These are phyloP conservation scores for Ophiostoma tasmaniense DNA, from an alignment of 2,329 filamentous ascomycete genomes.

Conservation along the genomic window DNA sequence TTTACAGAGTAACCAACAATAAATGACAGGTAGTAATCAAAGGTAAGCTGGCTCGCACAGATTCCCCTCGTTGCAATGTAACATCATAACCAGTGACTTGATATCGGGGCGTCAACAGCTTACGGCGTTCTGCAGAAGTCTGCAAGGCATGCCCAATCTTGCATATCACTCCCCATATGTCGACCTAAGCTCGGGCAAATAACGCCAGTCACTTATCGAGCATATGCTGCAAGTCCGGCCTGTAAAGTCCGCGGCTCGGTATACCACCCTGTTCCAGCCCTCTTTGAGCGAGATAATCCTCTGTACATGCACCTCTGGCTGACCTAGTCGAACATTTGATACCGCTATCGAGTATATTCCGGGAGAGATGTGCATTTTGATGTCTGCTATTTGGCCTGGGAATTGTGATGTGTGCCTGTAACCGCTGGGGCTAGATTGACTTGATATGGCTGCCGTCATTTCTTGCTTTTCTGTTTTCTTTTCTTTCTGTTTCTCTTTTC, in stretches of 20 bases:
- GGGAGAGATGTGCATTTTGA: not conserved
- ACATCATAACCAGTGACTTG: conserved; percentile 2
- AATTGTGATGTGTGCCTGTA: not conserved
- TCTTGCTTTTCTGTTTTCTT: not conserved
- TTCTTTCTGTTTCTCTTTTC: not conserved
- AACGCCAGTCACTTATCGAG: not conserved
- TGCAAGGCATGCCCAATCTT: conserved; percentile 1
- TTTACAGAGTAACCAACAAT: not conserved
- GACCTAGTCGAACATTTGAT: not conserved
- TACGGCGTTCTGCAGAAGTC: not conserved
- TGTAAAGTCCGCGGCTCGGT: not conserved
- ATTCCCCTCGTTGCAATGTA: not conserved
- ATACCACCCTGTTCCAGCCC: not conserved
- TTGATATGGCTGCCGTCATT: not conserved
- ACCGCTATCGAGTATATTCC: not conserved
- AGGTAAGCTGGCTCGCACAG: not conserved
- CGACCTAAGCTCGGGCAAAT: not conserved
- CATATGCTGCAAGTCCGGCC: not conserved
- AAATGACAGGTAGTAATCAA: not conserved
- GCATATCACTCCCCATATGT: not conserved
- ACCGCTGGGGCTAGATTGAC: not conserved
- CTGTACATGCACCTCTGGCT: not conserved
- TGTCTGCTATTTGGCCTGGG: not conserved
- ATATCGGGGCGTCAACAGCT: not conserved
- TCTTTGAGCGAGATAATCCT: not conserved